Evolutionary conservation across 1,284 basidiomycete species (phyloP).

Genomic region (Hortiboletus rubellus): DNA sequence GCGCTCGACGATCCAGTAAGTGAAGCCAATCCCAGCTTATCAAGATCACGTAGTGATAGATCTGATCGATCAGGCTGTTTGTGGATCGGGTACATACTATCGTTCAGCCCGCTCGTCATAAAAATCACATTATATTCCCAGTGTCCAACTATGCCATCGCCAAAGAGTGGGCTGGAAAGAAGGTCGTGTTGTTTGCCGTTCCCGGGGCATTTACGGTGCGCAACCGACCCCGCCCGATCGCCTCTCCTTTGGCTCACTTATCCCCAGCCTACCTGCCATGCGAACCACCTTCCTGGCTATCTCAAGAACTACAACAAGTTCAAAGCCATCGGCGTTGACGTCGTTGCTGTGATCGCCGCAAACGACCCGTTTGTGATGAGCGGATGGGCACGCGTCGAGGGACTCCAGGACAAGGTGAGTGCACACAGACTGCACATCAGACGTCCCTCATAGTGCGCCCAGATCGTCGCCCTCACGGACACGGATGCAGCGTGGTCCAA

Average conservation of each 20-base stretch:
- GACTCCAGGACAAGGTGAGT: constrained; percentile 69
- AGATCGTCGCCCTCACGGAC: constrained; percentile 72
- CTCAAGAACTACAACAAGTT: constrained; percentile 64
- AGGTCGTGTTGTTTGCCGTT: constrained; percentile 76
- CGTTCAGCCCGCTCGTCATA: background rate
- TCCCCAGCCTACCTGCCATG: constrained; percentile 68
- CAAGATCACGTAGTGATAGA: background rate
- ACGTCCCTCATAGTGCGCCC: background rate
- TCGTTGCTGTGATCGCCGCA: constrained; percentile 66
- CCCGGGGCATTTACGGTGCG: constrained; percentile 79
- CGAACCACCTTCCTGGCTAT: constrained; percentile 72
- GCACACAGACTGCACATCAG: background rate
- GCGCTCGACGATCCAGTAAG: constrained; percentile 65
- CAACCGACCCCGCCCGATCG: constrained; percentile 13
- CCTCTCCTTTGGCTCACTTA: background rate
- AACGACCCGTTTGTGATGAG: constrained; percentile 81
- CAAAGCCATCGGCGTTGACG: constrained; percentile 74
- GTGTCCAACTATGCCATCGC: constrained; percentile 53
- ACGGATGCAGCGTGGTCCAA: constrained; percentile 63
- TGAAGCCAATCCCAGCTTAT: constrained; percentile 7
- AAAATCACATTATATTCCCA: constrained; percentile 22
- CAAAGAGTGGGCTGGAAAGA: constrained; percentile 80
- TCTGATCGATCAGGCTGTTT: constrained; percentile 44
- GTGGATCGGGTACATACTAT: constrained; percentile 57
- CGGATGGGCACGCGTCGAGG: constrained; percentile 71